Evolutionary conservation across 352 stramenopile species (phyloP).

Genomic region (Pythium rhizo-oryzae): DNA sequence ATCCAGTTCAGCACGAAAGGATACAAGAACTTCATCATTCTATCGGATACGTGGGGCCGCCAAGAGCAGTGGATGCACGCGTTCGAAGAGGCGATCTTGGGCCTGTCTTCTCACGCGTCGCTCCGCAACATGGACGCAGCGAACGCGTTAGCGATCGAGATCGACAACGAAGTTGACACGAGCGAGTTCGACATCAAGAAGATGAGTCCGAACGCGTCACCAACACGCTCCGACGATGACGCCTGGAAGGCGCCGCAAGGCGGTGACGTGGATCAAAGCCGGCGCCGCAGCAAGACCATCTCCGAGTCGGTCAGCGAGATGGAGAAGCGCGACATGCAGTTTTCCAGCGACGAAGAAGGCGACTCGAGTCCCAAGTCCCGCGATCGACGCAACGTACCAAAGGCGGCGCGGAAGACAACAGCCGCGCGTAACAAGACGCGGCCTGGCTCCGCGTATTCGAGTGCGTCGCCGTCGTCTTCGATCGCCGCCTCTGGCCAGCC

Average conservation of each 20-base stretch:
- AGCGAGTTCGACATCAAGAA: conserved; percentile 69
- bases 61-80: conserved; percentile 90
- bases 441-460: conserved; percentile 22
- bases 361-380: conserved; percentile 2
- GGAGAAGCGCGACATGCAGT: conserved; percentile 38
- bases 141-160: conserved; percentile 83
- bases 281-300: conserved; percentile 41
- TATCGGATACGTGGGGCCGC: conserved; percentile 83
- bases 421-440: conserved; percentile 24
- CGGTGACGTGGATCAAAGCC: conserved; percentile 14
- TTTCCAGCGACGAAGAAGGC: conserved; percentile 32
- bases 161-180: conserved; percentile 87
- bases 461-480: background rate
- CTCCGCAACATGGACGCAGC: conserved; percentile 59
- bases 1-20: conserved; percentile 88
- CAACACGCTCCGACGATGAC: conserved; percentile 12
- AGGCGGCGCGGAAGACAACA: conserved; percentile 8
- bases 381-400: background rate
- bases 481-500: background rate
- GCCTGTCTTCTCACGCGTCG: conserved; percentile 56
- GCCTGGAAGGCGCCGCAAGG: conserved; percentile 8
- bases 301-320: conserved; percentile 40
- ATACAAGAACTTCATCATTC: conserved; percentile 89
- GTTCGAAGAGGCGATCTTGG: conserved; percentile 78
- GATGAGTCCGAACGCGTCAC: conserved; percentile 23